Evolutionary conservation across 2,329 filamentous ascomycete genomes (phyloP), one percentile per base, ranked within the genome.

Genomic region (Cytospora paraplurivora): DNA sequence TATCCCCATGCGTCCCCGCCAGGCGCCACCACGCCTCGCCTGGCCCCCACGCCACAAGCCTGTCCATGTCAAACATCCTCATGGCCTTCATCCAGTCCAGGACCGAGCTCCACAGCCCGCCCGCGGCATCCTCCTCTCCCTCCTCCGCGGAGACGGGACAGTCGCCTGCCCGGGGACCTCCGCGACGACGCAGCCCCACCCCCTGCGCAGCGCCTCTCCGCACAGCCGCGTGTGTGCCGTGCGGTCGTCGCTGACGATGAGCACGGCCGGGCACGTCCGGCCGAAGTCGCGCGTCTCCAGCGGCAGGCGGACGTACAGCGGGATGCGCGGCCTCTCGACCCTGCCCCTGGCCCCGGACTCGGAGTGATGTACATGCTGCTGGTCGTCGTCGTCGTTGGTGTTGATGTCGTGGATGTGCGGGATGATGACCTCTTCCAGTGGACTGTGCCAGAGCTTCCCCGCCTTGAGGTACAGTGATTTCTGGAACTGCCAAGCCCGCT

Each of bases 81-180:
- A 83, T 75, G 1, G 71, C 75, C 15, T 34, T 15, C 78, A 88
- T 77, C 82, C 87, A 90, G 35, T 81, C 81, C 4, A 91, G 74
- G 38, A 90, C 75, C 64, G 83, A 86, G 33, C 80, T 80, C 82
- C 85, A 88, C 41, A 90, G 73, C 3, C 87, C 79, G 69, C 90
- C 88, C 0, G 84, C 77, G 0, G 80, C 81, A 3, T 75, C 72
- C 0, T 87, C 83, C 70, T 2, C 58, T 7, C 33, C 50, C 1
- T 90, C 88, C 0, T 79, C 77, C 27, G 85, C 78, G 66, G 88
- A 84, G 0, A 87, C 85, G 0, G 88, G 88, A 65, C 83, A 89
- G 71, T 91, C 88, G 5, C 85, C 88, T 4, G 85, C 88, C 0
- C 87, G 0, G 86, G 86, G 62, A 88, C 87, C 74, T 90, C 88